Conservation (phyloP, 148 eudicot species). For the Rhododendron henanense region DNA sequence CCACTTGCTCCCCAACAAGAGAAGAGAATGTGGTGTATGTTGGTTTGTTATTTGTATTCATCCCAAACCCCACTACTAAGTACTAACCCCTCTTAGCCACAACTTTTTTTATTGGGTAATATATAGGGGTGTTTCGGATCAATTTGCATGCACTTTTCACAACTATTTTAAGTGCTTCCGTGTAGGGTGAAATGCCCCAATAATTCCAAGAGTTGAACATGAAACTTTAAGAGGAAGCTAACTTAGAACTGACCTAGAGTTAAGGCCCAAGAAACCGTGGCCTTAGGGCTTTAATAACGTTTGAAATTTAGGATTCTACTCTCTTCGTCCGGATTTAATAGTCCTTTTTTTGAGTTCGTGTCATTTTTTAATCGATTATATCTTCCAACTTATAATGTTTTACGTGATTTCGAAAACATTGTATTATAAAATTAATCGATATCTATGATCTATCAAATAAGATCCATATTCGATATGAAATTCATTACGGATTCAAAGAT, state of each 20-base stretch:
- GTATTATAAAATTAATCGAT: no score
- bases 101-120: neutral
- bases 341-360: no score
- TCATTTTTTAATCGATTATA: no score
- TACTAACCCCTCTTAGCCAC: neutral
- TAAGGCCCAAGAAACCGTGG: neutral
- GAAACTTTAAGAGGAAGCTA: neutral
- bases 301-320: neutral
- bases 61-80: neutral
- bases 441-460: no score
- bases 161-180: neutral
- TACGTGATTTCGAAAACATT: no score
- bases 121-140: neutral
- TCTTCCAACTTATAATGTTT: no score
- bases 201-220: no score
- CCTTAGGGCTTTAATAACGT: neutral
- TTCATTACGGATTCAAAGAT: no score
- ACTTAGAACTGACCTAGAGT: neutral
- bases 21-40: constrained; percentile 22
- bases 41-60: constrained; percentile 4
- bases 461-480: no score
- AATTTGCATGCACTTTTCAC: neutral
- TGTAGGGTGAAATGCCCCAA: neutral
- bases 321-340: no score
- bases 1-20: constrained; percentile 58